These are phyloP conservation scores for Claviceps capensis DNA, from an alignment of 2,329 filamentous ascomycete species.

Conservation along the genomic window DNA sequence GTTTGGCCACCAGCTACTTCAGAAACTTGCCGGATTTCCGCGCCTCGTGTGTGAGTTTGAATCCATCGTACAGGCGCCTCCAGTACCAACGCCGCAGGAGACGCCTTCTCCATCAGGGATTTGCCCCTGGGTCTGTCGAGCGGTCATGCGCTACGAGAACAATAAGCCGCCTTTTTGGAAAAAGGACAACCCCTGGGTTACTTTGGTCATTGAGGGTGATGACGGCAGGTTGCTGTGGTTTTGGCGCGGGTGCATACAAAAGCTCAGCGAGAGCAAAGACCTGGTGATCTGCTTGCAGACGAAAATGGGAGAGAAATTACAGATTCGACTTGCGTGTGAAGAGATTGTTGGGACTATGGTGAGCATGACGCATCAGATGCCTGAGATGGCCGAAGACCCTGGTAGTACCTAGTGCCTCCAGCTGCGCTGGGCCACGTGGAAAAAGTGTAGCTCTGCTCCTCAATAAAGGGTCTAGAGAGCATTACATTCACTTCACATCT, in stretches of 20 bases:
- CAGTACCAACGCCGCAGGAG: not conserved
- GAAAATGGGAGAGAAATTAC: slow-evolving; percentile 36
- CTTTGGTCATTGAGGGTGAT: slow-evolving; percentile 54
- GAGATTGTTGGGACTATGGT: slow-evolving; percentile 55
- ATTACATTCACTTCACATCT: not conserved
- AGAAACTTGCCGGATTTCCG: slow-evolving; percentile 57
- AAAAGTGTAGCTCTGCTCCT: no score
- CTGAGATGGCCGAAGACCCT: not conserved
- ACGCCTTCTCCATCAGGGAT: not conserved
- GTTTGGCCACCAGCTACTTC: slow-evolving; percentile 59
- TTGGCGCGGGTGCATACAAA: slow-evolving; percentile 47
- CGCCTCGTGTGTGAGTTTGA: slow-evolving; percentile 29
- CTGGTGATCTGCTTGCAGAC: slow-evolving; percentile 43
- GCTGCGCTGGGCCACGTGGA: not conserved
- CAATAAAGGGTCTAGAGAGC: not conserved
- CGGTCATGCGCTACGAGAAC: slow-evolving; percentile 60
- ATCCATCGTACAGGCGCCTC: slow-evolving; percentile 12
- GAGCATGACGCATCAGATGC: slow-evolving; percentile 6
- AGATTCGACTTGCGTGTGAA: slow-evolving; percentile 70
- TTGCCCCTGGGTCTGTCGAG: slow-evolving; percentile 35
- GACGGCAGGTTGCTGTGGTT: slow-evolving; percentile 48
- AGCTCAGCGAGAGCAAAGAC: slow-evolving; percentile 45
- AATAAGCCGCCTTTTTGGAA: slow-evolving; percentile 46
- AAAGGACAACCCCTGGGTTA: slow-evolving; percentile 52
- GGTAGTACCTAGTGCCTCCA: no score